Percentiles rank a stretch among this genome's conserved stretches.
These are phyloP conservation scores for Linum lewisii DNA, from an alignment of 345 rosid species.

Conservation along the genomic window DNA sequence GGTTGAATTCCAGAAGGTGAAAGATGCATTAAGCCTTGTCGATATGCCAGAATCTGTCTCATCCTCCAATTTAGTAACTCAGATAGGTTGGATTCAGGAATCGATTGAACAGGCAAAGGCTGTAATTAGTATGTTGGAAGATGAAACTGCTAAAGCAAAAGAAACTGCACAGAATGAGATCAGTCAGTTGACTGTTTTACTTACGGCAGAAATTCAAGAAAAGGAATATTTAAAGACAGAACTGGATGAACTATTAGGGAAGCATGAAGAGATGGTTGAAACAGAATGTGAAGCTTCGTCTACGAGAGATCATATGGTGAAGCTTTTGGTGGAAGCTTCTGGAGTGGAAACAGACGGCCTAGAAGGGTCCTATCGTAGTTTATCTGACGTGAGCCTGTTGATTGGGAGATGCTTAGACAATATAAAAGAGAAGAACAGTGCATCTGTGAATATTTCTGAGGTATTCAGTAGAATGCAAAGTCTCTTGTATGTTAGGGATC, in stretches of 20 bases:
- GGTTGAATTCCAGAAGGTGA: slow-evolving; percentile 46
- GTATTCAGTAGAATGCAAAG: slow-evolving; percentile 45
- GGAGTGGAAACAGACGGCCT: slow-evolving; percentile 33
- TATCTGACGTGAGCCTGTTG: slow-evolving; percentile 31
- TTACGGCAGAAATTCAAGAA: slow-evolving; percentile 56
- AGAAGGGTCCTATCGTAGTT: slow-evolving; percentile 21
- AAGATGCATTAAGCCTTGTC: slow-evolving; percentile 39
- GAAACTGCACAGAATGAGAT: slow-evolving; percentile 40
- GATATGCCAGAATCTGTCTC: slow-evolving; percentile 55
- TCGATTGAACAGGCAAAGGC: slow-evolving; percentile 43
- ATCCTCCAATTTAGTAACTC: slow-evolving; percentile 45
- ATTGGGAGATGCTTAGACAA: slow-evolving; percentile 45
- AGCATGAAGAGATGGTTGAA: slow-evolving; percentile 35
- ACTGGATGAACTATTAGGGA: slow-evolving; percentile 29
- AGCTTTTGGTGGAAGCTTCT: slow-evolving; percentile 45
- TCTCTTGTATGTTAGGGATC: slow-evolving; percentile 55
- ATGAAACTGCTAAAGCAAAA: slow-evolving; percentile 34
- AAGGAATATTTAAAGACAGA: slow-evolving; percentile 44
- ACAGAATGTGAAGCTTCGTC: slow-evolving; percentile 29
- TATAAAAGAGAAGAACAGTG: slow-evolving; percentile 34
- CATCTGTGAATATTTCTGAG: slow-evolving; percentile 33
- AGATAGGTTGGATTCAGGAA: slow-evolving; percentile 57
- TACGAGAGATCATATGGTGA: slow-evolving; percentile 50
- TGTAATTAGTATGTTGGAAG: slow-evolving; percentile 37
- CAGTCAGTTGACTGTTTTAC: slow-evolving; percentile 42